Evolutionary conservation across 139 green algal genomes (phyloP).

Genomic region (Astrephomene gubernaculifera): DNA sequence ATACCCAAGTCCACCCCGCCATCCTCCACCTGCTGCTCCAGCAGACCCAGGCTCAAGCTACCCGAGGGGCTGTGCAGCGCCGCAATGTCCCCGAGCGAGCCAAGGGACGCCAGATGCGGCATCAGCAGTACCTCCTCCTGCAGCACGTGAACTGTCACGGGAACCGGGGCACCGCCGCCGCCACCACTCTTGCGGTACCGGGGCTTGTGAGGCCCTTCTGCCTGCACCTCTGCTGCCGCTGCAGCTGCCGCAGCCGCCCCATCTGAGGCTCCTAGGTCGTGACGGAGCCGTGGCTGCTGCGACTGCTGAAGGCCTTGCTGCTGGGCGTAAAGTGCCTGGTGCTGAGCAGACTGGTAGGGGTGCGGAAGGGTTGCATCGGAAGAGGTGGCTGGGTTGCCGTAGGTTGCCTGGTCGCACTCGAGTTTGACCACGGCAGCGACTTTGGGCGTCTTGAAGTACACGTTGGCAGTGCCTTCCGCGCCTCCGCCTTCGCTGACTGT

Average conservation of each 20-base stretch:
- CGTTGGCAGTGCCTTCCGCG: conserved; percentile 12
- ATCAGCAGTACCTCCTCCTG: conserved; percentile 22
- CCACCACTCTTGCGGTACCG: neutral
- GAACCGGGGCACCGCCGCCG: neutral
- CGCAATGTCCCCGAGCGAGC: neutral
- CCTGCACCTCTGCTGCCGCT: neutral
- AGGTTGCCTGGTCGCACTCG: neutral
- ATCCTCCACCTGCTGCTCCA: neutral
- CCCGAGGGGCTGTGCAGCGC: conserved; percentile 19
- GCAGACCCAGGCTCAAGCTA: conserved; percentile 2
- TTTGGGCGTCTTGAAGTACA: conserved; percentile 40
- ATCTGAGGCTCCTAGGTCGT: too few species aligned
- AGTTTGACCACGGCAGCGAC: neutral
- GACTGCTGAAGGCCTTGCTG: too few species aligned
- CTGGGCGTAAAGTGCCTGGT: too few species aligned
- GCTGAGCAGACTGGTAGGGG: too few species aligned
- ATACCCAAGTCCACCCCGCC: neutral
- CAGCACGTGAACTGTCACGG: conserved; percentile 24
- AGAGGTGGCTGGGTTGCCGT: neutral
- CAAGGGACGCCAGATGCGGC: neutral
- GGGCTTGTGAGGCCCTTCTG: neutral
- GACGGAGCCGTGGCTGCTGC: too few species aligned
- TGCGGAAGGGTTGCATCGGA: neutral
- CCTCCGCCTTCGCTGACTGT: neutral
- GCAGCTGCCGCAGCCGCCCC: too few species aligned